These are phyloP conservation scores for Mortierella antarctica DNA, from an alignment of 192 early-diverging fungal genomes.

Conservation along the genomic window DNA sequence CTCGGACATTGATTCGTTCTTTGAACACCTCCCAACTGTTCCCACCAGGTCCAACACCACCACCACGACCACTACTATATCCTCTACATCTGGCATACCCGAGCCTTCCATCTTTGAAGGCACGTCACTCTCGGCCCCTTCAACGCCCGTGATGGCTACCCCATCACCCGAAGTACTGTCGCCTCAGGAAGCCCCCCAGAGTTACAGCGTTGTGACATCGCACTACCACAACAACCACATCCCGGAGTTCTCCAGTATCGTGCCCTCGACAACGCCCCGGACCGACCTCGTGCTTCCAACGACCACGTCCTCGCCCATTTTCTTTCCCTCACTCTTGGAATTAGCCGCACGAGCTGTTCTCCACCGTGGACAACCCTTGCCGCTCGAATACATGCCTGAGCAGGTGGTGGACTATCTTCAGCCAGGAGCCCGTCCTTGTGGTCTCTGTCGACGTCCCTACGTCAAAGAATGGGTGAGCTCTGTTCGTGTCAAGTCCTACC, in stretches of 20 bases:
- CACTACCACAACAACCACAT: too few species aligned
- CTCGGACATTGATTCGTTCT: slow-evolving; percentile 51
- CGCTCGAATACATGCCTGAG: slow-evolving; percentile 31
- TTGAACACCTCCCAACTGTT: slow-evolving; percentile 36
- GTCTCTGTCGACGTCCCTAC: slow-evolving; percentile 52
- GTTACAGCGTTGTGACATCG: not conserved
- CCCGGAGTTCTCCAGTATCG: not conserved
- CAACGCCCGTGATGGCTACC: not conserved
- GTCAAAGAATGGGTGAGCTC: slow-evolving; percentile 67
- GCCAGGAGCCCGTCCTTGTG: slow-evolving; percentile 54
- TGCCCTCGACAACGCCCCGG: not conserved
- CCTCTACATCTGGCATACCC: not conserved
- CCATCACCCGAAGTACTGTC: not conserved
- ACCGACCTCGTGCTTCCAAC: not conserved
- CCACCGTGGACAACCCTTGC: slow-evolving; percentile 28
- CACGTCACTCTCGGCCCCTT: not conserved
- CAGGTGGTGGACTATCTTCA: slow-evolving; percentile 41
- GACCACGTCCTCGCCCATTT: slow-evolving; percentile 13
- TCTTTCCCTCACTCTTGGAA: slow-evolving; percentile 58
- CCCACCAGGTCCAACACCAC: not conserved
- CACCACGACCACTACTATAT: slow-evolving; percentile 18
- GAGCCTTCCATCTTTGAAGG: slow-evolving; percentile 46
- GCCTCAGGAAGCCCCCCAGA: not conserved
- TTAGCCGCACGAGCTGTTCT: slow-evolving; percentile 54
- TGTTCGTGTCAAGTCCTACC: slow-evolving; percentile 62